Base-by-base conservation (phyloP, 345 rosid species). In the Citrus medica region DNA sequence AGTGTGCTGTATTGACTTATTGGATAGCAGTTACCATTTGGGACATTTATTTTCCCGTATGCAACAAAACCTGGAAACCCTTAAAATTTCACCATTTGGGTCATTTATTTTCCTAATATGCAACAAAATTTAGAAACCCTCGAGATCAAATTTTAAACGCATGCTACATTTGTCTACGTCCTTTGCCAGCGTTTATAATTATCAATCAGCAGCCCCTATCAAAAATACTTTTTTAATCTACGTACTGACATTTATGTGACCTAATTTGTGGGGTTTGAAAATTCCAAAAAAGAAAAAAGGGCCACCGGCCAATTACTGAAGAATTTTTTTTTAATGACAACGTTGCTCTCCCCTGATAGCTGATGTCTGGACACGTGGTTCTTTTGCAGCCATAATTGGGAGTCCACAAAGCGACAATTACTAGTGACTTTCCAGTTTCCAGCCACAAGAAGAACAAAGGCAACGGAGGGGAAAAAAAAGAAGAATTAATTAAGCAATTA, bases 301-400 rank as follows among this genome's bases (percentile, higher is more conserved):
- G 73, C 71, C 83, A 82, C 83, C 87, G 87, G 37, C 85, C 82
- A 28, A 16, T 27, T 60, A 17, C 58, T 2, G 22, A 4, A 5
- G 58, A 53, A 17, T 3, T 0, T 53, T 53, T 48, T 53, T 51
- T 51, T 4, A 51, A 16, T 5, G 7, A 53, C 4, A 46, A 13
- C 13, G 2, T 12, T 46, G 17, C 51, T 3, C 16, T 0, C 10
- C 51, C 4, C 67, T 56, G 19, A 22, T n/a, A 51, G 25, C 66
- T 58, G 24, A 42, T n/a, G 27, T 69, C 17, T 1, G 0, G 77
- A 80, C 80, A 80, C 79, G 79, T 71, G 87, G 84, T 30, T 53
- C 42, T 48, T 75, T 80, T 48, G 46, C 38, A 76, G 27, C 84
- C 83, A 80, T n/a, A 67, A 74, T 22, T 62, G 2, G 7, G n/a